Evolutionary conservation across 2,329 filamentous ascomycete species (phyloP), one percentile per base, ranked within the genome.

Genomic region (Diaporthe batatas): DNA sequence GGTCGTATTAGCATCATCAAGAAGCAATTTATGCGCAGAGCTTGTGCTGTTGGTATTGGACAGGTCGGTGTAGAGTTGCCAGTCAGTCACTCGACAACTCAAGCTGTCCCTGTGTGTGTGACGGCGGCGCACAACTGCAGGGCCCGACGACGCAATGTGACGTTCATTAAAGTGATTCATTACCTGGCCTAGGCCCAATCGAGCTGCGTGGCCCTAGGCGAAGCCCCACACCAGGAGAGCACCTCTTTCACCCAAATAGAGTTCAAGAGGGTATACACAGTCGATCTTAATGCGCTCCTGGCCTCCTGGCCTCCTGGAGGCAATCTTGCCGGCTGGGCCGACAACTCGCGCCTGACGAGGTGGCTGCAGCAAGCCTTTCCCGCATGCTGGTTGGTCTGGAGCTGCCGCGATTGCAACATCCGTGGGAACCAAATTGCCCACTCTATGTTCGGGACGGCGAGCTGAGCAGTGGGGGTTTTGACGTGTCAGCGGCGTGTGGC

Each of bases 401-500:
- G 29, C 29, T 65, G 44, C 44, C 36, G 32, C 21, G 23, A 51
- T 16, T 51, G n/a, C 12, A 34, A 36, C 12, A 42, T 44, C 47
- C 16, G 59, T 16, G 21, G 25, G 2, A 10, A 49, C 29, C 14
- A 34, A 29, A 16, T 32, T 51, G 18, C 32, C 32, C 11, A 8
- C 44, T 49, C 44, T 8, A 21, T 36, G 12, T 53, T 42, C 39
- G 36, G 55, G 7, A n/a, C 21, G 47, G 39, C 36, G 29, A 39
- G 49, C 34, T 44, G 68, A 62, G 47, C 16, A 16, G 34, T 42
- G 32, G 44, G 39, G 44, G 62, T 47, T 59, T 62, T 70, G 55
- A 70, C 68, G 49, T 70, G 68, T 62, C 68, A 67, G 62, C 62
- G 36, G 44, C 12, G 10, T 25, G 62, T 29, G 25, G 59, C 25